Evolutionary conservation across 352 stramenopile species (phyloP), one percentile per base, ranked within the genome.

Genomic region (Phytopythium litorale): DNA sequence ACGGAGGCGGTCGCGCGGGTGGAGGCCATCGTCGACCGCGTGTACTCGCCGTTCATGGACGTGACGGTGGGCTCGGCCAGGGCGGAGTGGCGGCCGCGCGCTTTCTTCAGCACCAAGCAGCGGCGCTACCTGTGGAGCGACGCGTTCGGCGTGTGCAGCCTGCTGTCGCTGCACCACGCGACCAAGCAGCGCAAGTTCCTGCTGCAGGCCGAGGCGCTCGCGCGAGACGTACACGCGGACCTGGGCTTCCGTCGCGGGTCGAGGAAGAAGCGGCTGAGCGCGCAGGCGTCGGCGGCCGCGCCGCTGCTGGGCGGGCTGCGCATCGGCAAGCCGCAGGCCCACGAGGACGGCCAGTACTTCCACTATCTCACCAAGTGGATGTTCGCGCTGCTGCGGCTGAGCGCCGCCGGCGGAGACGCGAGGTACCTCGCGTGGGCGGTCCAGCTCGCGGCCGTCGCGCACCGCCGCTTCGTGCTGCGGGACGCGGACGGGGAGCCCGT

Each of bases 351-450:
- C 12, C 70, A 77, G 66, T 77, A 77, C 51, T 74, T 70, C 33
- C 70, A 77, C 63, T 77, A 77, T 46, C 49, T 77, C 32, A 77
- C 66, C 56, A 77, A 77, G 51, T 77, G 70, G 70, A 77, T 77
- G 66, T 77, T 77, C 37, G 70, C 70, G 30, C 57, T 77, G 32
- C 66, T 63, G 11, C 66, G 66, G 23, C 73, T 73, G 70, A 53
- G 56, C 23, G 33, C 63, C 32, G 66, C 70, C 0, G 40, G 52
- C 13, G n/a, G 35, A 8, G 50, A 68, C 50, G 45, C 53, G n/a
- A 50, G 1, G 43, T 50, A 30, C 19, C 43, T 50, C 43, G 43
- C 28, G 43, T 50, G 43, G 43, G 43, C 43, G 43, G 11, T 50
- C n/a, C 43, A 50, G 18, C 43, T 50, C 4, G 43, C 43, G 19